A percentile compares a stretch with the other conserved stretches of the same genome.
phyloP scores from a whole-genome alignment of 1,284 basidiomycete genomes.

The Cutaneotrichosporon cutaneum region DNA sequence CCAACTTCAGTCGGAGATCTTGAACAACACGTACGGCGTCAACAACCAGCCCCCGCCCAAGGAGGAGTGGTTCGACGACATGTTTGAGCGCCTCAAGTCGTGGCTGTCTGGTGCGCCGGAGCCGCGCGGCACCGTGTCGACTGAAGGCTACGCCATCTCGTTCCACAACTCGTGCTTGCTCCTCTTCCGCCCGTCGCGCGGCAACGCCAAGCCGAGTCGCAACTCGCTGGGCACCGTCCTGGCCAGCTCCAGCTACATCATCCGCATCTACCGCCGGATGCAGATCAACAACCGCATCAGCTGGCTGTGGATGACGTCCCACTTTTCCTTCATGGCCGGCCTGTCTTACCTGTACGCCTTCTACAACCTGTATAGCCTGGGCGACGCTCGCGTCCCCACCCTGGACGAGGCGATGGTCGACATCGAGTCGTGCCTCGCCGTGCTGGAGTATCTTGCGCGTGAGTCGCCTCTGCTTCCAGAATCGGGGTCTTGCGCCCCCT shows the following conservation, averaged over 20 bases:
- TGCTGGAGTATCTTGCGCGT: constrained; percentile 53
- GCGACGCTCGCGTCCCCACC: constrained; percentile 48
- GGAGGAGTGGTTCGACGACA: constrained; percentile 52
- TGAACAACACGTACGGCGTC: constrained; percentile 49
- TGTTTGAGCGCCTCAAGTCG: constrained; percentile 49
- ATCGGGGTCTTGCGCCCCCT: neutral
- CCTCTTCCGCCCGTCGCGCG: constrained; percentile 53
- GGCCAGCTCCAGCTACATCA: constrained; percentile 53
- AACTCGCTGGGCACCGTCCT: constrained; percentile 51
- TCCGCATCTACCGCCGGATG: constrained; percentile 53
- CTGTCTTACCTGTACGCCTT: constrained; percentile 54
- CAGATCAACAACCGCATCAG: constrained; percentile 54
- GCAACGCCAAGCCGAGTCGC: constrained; percentile 50
- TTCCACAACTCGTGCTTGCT: constrained; percentile 55
- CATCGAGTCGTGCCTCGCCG: constrained; percentile 51
- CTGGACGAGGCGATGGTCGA: constrained; percentile 52
- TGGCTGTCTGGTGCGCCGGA: constrained; percentile 52
- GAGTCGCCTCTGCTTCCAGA: constrained; percentile 25
- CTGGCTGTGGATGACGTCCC: constrained; percentile 54
- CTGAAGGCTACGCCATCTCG: constrained; percentile 52
- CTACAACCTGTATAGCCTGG: constrained; percentile 53
- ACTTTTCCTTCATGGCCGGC: constrained; percentile 53
- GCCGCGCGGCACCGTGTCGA: constrained; percentile 50
- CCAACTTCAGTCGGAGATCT: constrained; percentile 53
- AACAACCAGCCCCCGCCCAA: constrained; percentile 40